Base-by-base conservation (phyloP, 805 yeast genomes). In the Monosporozyma aquatica region DNA sequence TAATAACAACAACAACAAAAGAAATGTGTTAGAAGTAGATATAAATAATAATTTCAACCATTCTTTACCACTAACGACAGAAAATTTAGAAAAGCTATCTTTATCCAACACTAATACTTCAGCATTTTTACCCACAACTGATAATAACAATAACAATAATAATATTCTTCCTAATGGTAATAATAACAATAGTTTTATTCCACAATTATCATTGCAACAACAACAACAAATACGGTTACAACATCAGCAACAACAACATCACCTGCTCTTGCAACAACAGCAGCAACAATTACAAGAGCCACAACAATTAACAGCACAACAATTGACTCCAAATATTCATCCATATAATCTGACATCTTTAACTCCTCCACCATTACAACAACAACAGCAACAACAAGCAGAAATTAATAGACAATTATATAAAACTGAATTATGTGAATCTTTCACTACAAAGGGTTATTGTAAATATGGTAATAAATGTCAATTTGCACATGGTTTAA, bases 381-480 rank as follows among this genome's bases (percentile, higher is more conserved):
- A 40, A 18, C 39, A 18, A 18, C 34, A 30, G 10, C 37, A 28
- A 23, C 40, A 42, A 22, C 39, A 39, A 28, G 45, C 41, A 22
- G 41, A 46, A 29, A 48, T 72, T 43, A 74, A 80, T 59, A 78
- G 84, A 25, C 82, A 76, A 50, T 70, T 87, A 30, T 87, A 86
- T 74, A 87, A 87, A 66, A 89, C 97, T 0, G 97, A 87, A 62
- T 70, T 89, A 43, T 87, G 97, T 62, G 82, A 80, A 30, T 80
- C 89, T 21, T 87, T 72, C 59, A 75, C 78, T 56, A 77, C 75
- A 53, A 73, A 76, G 49, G 83, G 84, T 20, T 55, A 61, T 40
- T 87, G 97, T 61, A 95, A 95, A 13, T 87, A 87, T 59, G 95
- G 95, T 2, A 72, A 75, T 50, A 87, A 87, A 67, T 87, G 97